Evolutionary conservation across 2,329 filamentous ascomycete species (phyloP), one percentile per base, ranked within the genome.

Genomic region (Aureobasidium sp.): DNA sequence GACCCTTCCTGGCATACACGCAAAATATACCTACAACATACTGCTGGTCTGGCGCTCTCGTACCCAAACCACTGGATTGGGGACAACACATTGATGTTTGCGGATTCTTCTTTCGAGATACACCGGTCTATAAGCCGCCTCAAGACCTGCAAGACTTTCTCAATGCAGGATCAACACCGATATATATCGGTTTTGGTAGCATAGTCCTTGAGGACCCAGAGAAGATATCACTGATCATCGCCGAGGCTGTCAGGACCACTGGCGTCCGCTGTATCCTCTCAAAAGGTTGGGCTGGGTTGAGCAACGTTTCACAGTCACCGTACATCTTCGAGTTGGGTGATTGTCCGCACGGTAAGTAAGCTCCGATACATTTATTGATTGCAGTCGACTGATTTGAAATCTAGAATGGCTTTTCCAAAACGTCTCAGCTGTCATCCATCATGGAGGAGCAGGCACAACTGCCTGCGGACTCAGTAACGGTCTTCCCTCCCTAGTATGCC

Each of bases 401-500:
- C 7, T 5, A 54, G 63, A 62, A 30, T 76, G 73, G 73, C 67
- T 76, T 1, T 75, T 75, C 50, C 68, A 68, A 25, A 65, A 67
- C 30, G 70, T 75, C 13, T 67, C 71, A 25, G 71, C 71, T 27
- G 73, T 74, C 14, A 65, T 73, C 13, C 72, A 75, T 64, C 72
- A 75, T 62, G 73, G 74, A 39, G 73, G 72, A 10, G 72, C 72
- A 41, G 72, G 72, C 9, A 74, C 71, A 16, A 74, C 73, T 21
- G 73, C 74, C 2, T 70, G 69, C 34, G 73, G 74, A 27, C 65
- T 76, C 8, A 66, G 66, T 47, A 70, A 69, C 57, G 74, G 72
- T 6, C 32, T 51, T 51, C 48, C 48, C 4, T 51, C 48, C 5
- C 10, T 51, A 3, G 32, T 51, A 5, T 37, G 32, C 9, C 48